Base-by-base conservation (phyloP, 768 basidiomycete genomes). In the Clathrus columnatus region DNA sequence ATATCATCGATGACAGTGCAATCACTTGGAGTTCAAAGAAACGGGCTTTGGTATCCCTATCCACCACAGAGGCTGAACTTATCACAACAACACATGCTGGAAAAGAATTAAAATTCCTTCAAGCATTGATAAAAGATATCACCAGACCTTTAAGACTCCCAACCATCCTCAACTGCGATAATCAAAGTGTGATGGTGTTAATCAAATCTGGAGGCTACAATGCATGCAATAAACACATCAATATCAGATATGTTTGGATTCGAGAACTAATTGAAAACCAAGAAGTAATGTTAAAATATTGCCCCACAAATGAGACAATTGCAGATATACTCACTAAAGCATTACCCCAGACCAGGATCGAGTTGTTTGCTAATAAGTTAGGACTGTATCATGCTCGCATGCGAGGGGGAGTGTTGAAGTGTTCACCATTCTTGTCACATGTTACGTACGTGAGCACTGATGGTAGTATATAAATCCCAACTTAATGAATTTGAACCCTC, bases 281-380 rank as follows among this genome's bases (percentile, higher is more conserved):
- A 23, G 54, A 3, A 7, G 56, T 71, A 46, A 28, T 41, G 3
- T 32, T 69, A 23, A 18, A 28, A 5, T 63, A 65, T 48, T 51
- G 58, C 43, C 66, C 69, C 0, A 65, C 66, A 7, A 51, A 26
- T 1, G 61, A 72, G 0, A 70, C 71, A 56, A 44, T 65, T 16
- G 72, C 74, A 0, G 71, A 76, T 58, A 57, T 72, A 4, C 59
- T 77, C n/a, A 77, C 72, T 0, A 77, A 76, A 58, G 57, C 64
- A 0, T 61, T 74, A 1, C 60, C 28, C 4, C n/a, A n/a, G n/a
- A n/a, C n/a, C n/a, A n/a, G n/a, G n/a, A n/a, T n/a, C n/a, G n/a
- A n/a, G n/a, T n/a, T n/a, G n/a, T n/a, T n/a, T n/a, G n/a, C n/a
- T n/a, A n/a, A n/a, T n/a, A n/a, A n/a, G n/a, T n/a, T n/a, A n/a